Evolutionary conservation across 2,329 filamentous ascomycete genomes (phyloP).

Genomic region (Trichoderma semiorbis): DNA sequence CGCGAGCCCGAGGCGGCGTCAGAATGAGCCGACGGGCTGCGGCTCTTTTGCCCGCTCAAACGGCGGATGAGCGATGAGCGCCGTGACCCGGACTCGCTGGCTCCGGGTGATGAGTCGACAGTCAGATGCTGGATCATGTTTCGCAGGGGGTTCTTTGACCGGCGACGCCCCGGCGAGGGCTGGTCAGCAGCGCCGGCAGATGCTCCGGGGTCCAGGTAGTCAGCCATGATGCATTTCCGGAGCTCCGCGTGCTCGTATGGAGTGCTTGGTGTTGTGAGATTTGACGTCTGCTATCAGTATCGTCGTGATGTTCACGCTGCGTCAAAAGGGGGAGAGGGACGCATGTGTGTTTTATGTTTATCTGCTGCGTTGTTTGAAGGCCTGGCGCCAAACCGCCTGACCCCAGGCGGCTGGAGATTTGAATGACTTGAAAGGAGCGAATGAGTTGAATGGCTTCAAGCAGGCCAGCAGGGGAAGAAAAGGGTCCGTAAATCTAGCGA

Average conservation of each 20-base stretch:
- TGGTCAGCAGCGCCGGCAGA: conserved; percentile 21
- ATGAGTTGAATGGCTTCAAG: conserved; percentile 12
- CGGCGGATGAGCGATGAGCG: conserved; percentile 35
- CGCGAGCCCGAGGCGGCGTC: conserved; percentile 24
- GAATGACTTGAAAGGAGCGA: conserved; percentile 14
- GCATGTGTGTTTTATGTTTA: conserved; percentile 13
- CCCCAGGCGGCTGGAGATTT: conserved; percentile 1
- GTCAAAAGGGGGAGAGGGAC: conserved; percentile 7
- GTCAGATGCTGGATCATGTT: conserved; percentile 39
- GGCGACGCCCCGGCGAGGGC: conserved; percentile 29
- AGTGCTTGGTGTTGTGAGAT: not conserved
- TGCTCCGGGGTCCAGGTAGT: conserved; percentile 28
- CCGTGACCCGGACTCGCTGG: conserved; percentile 28
- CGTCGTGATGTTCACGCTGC: not conserved
- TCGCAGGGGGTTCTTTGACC: conserved; percentile 35
- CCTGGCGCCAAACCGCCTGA: not conserved
- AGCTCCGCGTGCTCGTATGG: not conserved
- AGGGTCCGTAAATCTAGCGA: conserved; percentile 17
- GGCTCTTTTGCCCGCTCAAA: conserved; percentile 36
- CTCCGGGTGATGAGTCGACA: conserved; percentile 28
- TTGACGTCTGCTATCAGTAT: not conserved
- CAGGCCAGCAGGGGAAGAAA: conserved; percentile 8
- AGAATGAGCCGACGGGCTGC: conserved; percentile 35
- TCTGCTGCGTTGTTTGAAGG: not conserved
- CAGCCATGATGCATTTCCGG: conserved; percentile 26